Conservation (phyloP, 2,329 filamentous ascomycete genomes). For the Xylariaceae sp. region DNA sequence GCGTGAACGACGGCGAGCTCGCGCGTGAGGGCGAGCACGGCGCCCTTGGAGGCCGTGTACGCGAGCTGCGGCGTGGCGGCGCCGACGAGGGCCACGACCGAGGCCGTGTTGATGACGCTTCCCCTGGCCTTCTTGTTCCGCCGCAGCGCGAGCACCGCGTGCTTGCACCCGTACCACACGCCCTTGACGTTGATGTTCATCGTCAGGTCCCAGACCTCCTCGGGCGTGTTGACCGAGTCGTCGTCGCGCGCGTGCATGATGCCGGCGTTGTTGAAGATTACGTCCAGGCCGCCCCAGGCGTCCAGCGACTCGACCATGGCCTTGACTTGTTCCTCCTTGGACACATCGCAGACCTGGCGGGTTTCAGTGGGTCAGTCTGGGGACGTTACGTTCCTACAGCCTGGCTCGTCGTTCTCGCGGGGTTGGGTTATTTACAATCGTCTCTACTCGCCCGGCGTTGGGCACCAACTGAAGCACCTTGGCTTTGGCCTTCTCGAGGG, state of each 20-base stretch:
- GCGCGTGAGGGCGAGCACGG: conserved; percentile 81
- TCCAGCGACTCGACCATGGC: conserved; percentile 71
- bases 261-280: conserved; percentile 96
- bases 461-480: conserved; percentile 73
- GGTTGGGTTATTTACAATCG: conserved; percentile 34
- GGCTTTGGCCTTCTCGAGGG: conserved; percentile 67
- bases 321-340: conserved; percentile 74
- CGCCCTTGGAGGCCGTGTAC: conserved; percentile 91
- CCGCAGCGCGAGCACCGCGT: conserved; percentile 76
- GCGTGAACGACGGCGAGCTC: conserved; percentile 91
- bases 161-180: conserved; percentile 95
- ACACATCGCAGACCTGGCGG: conserved; percentile 63
- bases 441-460: conserved; percentile 54
- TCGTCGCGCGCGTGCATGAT: conserved; percentile 88
- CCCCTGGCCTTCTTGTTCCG: conserved; percentile 72
- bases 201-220: conserved; percentile 90
- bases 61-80: conserved; percentile 84
- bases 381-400: background rate
- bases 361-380: conserved; percentile 21
- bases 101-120: conserved; percentile 89
- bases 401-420: background rate
- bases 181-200: conserved; percentile 96
- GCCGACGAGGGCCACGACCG: conserved; percentile 80
- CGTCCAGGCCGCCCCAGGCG: conserved; percentile 78
- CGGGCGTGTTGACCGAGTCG: conserved; percentile 76